Base-by-base conservation (phyloP, 2,329 filamentous ascomycete species). In the Elsinoe australis region DNA sequence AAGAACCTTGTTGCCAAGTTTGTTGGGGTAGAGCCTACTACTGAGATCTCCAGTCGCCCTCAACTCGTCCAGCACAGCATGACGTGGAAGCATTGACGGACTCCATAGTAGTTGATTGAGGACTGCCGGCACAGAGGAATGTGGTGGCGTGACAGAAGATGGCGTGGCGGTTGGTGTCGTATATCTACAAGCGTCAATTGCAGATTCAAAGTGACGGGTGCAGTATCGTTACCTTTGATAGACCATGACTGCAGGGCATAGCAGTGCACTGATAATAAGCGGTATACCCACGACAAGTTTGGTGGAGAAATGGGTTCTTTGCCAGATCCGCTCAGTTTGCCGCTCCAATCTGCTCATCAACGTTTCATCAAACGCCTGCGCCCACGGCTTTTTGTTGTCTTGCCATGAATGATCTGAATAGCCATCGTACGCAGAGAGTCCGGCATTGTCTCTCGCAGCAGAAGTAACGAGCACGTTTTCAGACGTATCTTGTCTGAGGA, bases 21-120 rank as follows among this genome's bases (percentile, higher is more conserved):
- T 6, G 9, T n/a, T 47, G 3, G 44, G 44, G 14, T n/a, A 47
- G 5, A 2, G 29, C 2, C 15, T 34, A 19, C 44, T 47, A 12
- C 21, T 19, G 6, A 47, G 8, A 17, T 47, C 14, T 9, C 14
- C 44, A 17, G 9, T 26, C n/a, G 5, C 2, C 32, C 21, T 26
- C 5, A 47, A 26, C 4, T 26, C 21, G n/a, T 42, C 24, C 22
- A 42, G 14, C 2, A 46, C 42, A n/a, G 15, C 4, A 19, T 33
- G 21, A 6, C 18, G 2, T 3, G 28, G 28, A 2, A 46, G 15
- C 26, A 46, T 32, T 2, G 28, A 33, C 7, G 42, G 42, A 22
- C 33, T 46, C 42, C 42, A 46, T 21, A 28, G 17, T 28, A 46
- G 32, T 2, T 46, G 14, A 18, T 46, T 34, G 9, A 46, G 17